A percentile compares a stretch with the other conserved stretches of the same genome.
phyloP scores from a whole-genome alignment of 805 yeast species.

The Hermanozyma aechmeae region DNA sequence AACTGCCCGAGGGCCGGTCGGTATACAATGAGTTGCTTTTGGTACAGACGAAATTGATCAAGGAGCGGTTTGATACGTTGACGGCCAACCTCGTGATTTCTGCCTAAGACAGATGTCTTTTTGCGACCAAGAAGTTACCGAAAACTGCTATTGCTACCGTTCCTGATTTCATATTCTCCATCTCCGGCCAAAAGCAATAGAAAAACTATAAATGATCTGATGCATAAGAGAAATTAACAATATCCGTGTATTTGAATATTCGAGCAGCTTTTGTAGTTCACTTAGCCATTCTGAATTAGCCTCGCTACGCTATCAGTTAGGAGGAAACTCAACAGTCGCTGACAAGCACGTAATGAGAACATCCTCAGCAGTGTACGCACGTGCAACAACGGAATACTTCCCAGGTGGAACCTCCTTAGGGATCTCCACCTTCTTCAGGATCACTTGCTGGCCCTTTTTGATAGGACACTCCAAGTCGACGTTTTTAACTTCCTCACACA shows the following conservation, averaged over 20 bases:
- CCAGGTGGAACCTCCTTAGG: constrained; percentile 97
- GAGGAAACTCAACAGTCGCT: constrained; percentile 55
- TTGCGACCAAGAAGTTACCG: no score
- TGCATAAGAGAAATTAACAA: no score
- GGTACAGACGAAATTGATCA: constrained; percentile 52
- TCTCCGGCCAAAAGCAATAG: no score
- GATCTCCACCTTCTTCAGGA: constrained; percentile 68
- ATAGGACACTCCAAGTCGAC: constrained; percentile 85
- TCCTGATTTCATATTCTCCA: no score
- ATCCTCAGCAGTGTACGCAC: constrained; percentile 83
- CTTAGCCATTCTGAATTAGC: no score
- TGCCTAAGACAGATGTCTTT: no score
- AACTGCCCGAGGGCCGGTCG: constrained; percentile 35
- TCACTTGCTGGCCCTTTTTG: constrained; percentile 52
- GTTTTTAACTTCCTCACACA: constrained; percentile 79
- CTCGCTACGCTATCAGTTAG: no score
- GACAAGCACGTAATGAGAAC: constrained; percentile 76
- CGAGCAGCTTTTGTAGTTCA: no score
- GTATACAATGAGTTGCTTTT: constrained; percentile 56
- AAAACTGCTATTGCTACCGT: no score
- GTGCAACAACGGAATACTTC: constrained; percentile 73
- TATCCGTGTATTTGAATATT: no score
- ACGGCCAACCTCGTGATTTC: constrained; percentile 69
- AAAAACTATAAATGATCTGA: no score
- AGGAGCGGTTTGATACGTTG: constrained; percentile 65